Conservation (phyloP, 352 stramenopile genomes). For the Chrysophaeum taylorii region DNA sequence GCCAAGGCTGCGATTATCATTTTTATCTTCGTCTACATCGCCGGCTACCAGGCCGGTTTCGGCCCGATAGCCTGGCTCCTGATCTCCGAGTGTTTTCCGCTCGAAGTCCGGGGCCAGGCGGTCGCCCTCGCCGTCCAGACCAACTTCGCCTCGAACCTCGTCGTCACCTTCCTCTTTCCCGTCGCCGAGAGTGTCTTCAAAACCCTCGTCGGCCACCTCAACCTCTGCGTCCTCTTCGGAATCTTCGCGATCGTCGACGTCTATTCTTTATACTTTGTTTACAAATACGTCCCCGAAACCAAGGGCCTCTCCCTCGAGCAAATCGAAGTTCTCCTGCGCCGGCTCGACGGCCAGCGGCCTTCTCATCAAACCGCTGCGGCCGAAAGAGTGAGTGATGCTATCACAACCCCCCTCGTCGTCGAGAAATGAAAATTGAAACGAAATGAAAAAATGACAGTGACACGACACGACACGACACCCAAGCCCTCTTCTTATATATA, state of each 20-base stretch:
- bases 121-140: slow-evolving; percentile 60
- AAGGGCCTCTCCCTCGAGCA: slow-evolving; percentile 69
- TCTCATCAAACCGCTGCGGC: too few species aligned
- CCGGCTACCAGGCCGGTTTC: slow-evolving; percentile 42
- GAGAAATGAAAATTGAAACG: too few species aligned
- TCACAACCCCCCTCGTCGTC: too few species aligned
- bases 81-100: slow-evolving; percentile 42
- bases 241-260: slow-evolving; percentile 24
- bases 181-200: not conserved
- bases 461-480: too few species aligned
- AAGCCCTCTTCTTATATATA: too few species aligned
- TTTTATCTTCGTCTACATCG: slow-evolving; percentile 26
- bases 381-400: too few species aligned
- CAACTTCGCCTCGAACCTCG: slow-evolving; percentile 1
- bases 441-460: too few species aligned
- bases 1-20: slow-evolving; percentile 13
- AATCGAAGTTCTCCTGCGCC: slow-evolving; percentile 60
- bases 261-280: slow-evolving; percentile 25
- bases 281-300: slow-evolving; percentile 54
- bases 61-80: slow-evolving; percentile 43
- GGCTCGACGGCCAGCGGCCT: too few species aligned
- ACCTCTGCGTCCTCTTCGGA: slow-evolving; percentile 9
- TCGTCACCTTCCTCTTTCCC: not conserved
- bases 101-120: slow-evolving; percentile 50
- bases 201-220: not conserved